Percentiles rank a stretch among this genome's conserved stretches.
Evolutionary conservation across 306 rosid species (phyloP).

Genomic region (Casuarina glauca): DNA sequence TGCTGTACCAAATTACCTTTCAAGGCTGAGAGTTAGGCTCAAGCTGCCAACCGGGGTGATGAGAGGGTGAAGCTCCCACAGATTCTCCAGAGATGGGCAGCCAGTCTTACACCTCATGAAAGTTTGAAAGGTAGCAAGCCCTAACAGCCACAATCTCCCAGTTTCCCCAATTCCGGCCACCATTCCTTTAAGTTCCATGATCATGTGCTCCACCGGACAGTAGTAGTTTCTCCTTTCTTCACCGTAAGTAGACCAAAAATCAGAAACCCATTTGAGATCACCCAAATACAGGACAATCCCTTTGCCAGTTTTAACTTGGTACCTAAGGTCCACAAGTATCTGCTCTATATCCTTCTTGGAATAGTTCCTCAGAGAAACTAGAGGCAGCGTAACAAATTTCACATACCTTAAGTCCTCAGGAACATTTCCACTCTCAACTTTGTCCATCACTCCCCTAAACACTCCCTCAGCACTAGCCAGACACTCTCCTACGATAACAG

Average conservation of each 20-base stretch:
- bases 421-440: constrained; percentile 57
- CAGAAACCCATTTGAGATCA: constrained; percentile 74
- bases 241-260: constrained; percentile 64
- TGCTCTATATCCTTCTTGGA: constrained; percentile 67
- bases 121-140: constrained; percentile 63
- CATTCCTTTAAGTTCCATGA: constrained; percentile 70
- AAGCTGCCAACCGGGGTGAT: constrained; percentile 70
- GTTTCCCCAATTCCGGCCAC: constrained; percentile 49
- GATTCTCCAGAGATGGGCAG: constrained; percentile 67
- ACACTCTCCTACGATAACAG: constrained; percentile 69
- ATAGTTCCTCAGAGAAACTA: constrained; percentile 49
- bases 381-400: constrained; percentile 69
- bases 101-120: constrained; percentile 67
- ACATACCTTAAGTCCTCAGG: constrained; percentile 48
- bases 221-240: constrained; percentile 45
- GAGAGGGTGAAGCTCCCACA: constrained; percentile 88
- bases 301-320: constrained; percentile 67
- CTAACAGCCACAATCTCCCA: constrained; percentile 69
- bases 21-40: constrained; percentile 66
- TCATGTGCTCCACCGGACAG: constrained; percentile 58
- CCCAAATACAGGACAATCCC: constrained; percentile 78
- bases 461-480: constrained; percentile 41
- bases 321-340: constrained; percentile 62
- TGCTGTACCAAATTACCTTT: constrained; percentile 46
- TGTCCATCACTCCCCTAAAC: constrained; percentile 63